These are phyloP conservation scores for Helotiales sp. DNA, from an alignment of 2,329 filamentous ascomycete species.

Conservation along the genomic window DNA sequence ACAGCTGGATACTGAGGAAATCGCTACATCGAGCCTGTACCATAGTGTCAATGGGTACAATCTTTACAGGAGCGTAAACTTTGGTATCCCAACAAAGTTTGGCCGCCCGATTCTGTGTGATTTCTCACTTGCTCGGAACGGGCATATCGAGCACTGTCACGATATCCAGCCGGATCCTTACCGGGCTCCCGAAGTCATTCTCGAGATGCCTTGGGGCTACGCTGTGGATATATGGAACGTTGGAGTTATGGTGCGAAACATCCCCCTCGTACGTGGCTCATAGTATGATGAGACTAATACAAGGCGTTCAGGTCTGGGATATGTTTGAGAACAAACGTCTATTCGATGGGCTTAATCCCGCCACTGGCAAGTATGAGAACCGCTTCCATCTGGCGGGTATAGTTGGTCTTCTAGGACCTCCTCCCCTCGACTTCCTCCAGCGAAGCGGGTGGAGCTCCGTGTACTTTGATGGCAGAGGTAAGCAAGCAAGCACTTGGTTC, in stretches of 20 bases:
- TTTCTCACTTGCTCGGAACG: constrained; percentile 34
- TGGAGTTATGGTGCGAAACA: constrained; percentile 43
- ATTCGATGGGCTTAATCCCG: constrained; percentile 34
- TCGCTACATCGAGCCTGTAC: constrained; percentile 27
- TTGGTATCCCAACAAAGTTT: constrained; percentile 35
- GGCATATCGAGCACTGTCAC: constrained; percentile 34
- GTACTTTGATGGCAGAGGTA: constrained; percentile 39
- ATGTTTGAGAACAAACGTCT: constrained; percentile 35
- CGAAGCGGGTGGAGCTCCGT: constrained; percentile 33
- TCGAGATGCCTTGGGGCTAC: constrained; percentile 45
- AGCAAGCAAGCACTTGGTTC: constrained; percentile 33
- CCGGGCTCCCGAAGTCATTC: constrained; percentile 46
- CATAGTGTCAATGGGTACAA: constrained; percentile 32
- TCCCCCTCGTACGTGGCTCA: constrained; percentile 27
- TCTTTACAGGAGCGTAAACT: constrained; percentile 35
- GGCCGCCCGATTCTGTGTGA: constrained; percentile 36
- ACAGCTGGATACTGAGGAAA: constrained; percentile 34
- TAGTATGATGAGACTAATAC: constrained; percentile 29
- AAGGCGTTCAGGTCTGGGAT: constrained; percentile 35
- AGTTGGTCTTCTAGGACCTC: constrained; percentile 39
- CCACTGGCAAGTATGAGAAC: constrained; percentile 33
- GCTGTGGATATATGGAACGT: constrained; percentile 47
- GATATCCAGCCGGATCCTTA: constrained; percentile 38
- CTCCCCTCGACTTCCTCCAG: constrained; percentile 39
- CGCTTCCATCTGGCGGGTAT: constrained; percentile 39